Evolutionary conservation across 176 grass and related monocot genomes (phyloP).

Genomic region (Zoysia pacifica): DNA sequence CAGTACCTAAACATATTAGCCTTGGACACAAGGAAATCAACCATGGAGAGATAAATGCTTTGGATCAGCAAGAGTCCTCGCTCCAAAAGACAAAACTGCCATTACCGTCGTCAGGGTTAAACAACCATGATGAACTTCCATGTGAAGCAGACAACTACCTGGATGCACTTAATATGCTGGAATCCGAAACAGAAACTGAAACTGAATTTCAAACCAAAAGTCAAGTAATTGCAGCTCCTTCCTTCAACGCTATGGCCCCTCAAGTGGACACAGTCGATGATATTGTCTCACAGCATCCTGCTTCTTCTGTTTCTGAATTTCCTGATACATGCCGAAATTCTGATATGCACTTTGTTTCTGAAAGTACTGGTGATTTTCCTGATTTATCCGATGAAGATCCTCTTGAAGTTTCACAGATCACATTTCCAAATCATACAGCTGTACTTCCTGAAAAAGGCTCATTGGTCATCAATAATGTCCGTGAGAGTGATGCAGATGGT

Average conservation of each 20-base stretch:
- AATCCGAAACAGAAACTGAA: constrained; percentile 93
- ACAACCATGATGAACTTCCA: constrained; percentile 56
- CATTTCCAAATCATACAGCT: constrained; percentile 32
- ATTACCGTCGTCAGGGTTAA: constrained; percentile 49
- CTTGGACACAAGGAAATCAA: constrained; percentile 37
- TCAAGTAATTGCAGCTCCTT: constrained; percentile 39
- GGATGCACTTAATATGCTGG: constrained; percentile 89
- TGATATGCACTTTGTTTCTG: constrained; percentile 19
- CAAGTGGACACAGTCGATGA: constrained; percentile 35
- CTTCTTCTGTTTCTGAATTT: constrained; percentile 39
- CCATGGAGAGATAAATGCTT: constrained; percentile 35
- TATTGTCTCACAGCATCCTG: constrained; percentile 42
- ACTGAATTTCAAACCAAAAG: constrained; percentile 61
- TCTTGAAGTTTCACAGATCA: constrained; percentile 39
- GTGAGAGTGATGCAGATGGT: constrained; percentile 24
- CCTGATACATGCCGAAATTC: constrained; percentile 26
- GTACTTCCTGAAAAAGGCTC: constrained; percentile 20
- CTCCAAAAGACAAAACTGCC: constrained; percentile 54
- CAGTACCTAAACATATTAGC: constrained; percentile 32
- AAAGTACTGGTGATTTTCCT: constrained; percentile 19
- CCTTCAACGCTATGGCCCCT: constrained; percentile 28
- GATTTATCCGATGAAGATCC: constrained; percentile 50
- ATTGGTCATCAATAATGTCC: constrained; percentile 29
- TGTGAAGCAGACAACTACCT: constrained; percentile 89
- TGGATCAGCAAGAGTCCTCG: constrained; percentile 51